Evolutionary conservation across 1,139 yeast genomes (phyloP).

Genomic region (Kluyveromyces marxianus): DNA sequence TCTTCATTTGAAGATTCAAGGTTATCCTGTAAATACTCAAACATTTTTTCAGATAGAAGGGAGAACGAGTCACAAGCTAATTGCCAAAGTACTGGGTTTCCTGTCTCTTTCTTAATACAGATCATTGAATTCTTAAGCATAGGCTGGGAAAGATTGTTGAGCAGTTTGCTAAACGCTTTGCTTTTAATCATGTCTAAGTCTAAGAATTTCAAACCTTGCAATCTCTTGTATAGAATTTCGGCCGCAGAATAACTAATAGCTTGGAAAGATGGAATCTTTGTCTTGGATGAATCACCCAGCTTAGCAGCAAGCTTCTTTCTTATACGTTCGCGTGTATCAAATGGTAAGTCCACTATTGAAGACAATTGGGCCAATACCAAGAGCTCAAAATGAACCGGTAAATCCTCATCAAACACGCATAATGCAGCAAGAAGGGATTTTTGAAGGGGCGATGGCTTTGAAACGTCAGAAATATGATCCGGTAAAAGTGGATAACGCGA

Average conservation of each 20-base stretch:
- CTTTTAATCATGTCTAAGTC: conserved; percentile 36
- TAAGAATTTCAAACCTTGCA: conserved; percentile 28
- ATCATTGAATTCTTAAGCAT: conserved; percentile 36
- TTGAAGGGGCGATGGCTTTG: conserved; percentile 50
- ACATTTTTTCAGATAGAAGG: conserved; percentile 22
- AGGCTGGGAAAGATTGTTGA: conserved; percentile 37
- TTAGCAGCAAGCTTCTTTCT: conserved; percentile 31
- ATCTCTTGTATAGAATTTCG: conserved; percentile 36
- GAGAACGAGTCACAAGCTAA: conserved; percentile 30
- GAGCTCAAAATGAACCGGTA: conserved; percentile 36
- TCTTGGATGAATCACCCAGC: conserved; percentile 21
- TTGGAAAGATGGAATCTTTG: conserved; percentile 59
- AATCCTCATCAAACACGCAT: conserved; percentile 29
- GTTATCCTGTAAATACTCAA: conserved; percentile 15
- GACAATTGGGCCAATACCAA: conserved; percentile 47
- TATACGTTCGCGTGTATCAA: conserved; percentile 50
- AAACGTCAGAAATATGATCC: conserved; percentile 38
- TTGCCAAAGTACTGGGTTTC: conserved; percentile 27
- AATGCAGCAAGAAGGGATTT: conserved; percentile 42
- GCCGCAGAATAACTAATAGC: conserved; percentile 52
- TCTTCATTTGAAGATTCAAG: conserved; percentile 14
- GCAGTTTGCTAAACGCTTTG: conserved; percentile 37
- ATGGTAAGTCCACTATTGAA: conserved; percentile 48
- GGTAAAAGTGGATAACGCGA: conserved; percentile 64
- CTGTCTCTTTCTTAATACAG: conserved; percentile 20